Evolutionary conservation across 2,329 filamentous ascomycete genomes (phyloP).

Genomic region (Sporothrix inflata): DNA sequence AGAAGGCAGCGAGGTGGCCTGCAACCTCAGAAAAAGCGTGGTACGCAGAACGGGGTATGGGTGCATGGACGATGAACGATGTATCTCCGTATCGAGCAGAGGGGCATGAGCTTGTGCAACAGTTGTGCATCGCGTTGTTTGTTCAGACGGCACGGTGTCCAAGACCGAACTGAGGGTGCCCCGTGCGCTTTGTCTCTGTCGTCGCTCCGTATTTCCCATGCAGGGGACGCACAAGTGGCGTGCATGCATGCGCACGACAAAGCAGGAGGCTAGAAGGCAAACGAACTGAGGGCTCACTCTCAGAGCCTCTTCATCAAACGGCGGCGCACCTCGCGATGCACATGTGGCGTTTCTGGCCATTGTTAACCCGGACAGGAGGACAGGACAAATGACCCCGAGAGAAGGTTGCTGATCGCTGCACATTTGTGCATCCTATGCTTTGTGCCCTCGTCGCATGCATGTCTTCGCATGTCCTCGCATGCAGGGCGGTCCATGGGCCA

Average conservation of each 20-base stretch:
- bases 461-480: neutral
- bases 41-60: conserved; percentile 13
- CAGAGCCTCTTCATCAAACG: neutral
- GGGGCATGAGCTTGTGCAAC: neutral
- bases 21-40: neutral
- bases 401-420: neutral
- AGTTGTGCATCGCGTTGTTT: neutral
- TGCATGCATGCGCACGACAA: neutral
- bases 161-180: neutral
- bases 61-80: neutral
- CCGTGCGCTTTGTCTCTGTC: neutral
- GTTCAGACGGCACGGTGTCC: neutral
- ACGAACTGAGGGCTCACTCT: neutral
- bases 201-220: neutral
- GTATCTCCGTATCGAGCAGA: neutral
- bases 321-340: neutral
- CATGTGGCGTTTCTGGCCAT: neutral
- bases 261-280: neutral
- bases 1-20: neutral
- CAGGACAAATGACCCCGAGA: neutral
- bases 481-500: conserved; percentile 10
- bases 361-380: neutral
- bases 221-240: neutral
- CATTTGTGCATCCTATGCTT: neutral
- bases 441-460: neutral